Conservation (phyloP, 2,329 filamentous ascomycete species). For the Decorospora gaudefroyi region DNA sequence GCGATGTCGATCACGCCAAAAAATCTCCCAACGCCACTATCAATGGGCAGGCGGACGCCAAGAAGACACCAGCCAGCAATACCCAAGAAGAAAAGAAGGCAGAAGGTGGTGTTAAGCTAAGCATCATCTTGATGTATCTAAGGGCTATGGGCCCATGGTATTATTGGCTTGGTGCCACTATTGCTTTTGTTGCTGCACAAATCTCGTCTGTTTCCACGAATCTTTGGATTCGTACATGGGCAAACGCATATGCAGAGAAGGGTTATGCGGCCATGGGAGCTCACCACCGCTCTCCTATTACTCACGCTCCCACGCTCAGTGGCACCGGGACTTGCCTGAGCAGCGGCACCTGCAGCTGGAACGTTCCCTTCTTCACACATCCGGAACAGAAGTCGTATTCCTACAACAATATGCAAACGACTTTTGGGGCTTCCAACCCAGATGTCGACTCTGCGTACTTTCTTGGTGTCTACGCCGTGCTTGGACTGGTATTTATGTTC, state of each 20-base stretch:
- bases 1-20: constrained; percentile 52
- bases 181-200: constrained; percentile 82
- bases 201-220: constrained; percentile 85
- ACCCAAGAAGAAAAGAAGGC: constrained; percentile 71
- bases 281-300: constrained; percentile 48
- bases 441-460: constrained; percentile 84
- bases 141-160: constrained; percentile 93
- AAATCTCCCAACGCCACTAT: constrained; percentile 53
- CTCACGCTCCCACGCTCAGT: constrained; percentile 51
- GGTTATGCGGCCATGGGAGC: constrained; percentile 38
- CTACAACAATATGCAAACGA: constrained; percentile 49
- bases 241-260: constrained; percentile 76
- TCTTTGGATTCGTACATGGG: constrained; percentile 94
- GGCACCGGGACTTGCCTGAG: constrained; percentile 54
- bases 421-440: constrained; percentile 44
- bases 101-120: constrained; percentile 83
- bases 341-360: constrained; percentile 58
- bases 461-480: constrained; percentile 76
- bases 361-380: constrained; percentile 39
- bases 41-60: constrained; percentile 49
- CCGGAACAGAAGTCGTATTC: constrained; percentile 35
- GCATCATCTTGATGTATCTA: constrained; percentile 84
- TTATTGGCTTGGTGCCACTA: constrained; percentile 80
- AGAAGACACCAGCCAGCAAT: constrained; percentile 58
- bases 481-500: constrained; percentile 77